phyloP scores from a whole-genome alignment of 176 grass and related monocot species.

The Hordeum vulgare region MorexV3_pseudomolecules_assembly NC_058518.1:331416129-331416628 shows the following conservation, averaged over 20 bases:
- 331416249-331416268: constrained; percentile 28
- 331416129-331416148: constrained; percentile 24
- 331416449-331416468: constrained; percentile 84
- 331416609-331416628: background rate
- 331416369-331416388: constrained; percentile 30
- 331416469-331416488: constrained; percentile 67
- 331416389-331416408: constrained; percentile 49
- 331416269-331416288: constrained; percentile 32
- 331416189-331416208: constrained; percentile 24
- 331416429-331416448: constrained; percentile 73
- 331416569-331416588: background rate
- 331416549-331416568: constrained; percentile 23
- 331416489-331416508: constrained; percentile 65
- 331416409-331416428: constrained; percentile 72
- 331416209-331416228: constrained; percentile 18
- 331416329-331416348: background rate
- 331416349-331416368: constrained; percentile 6
- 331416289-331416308: constrained; percentile 41
- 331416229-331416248: constrained; percentile 29
- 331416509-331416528: constrained; percentile 91
- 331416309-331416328: constrained; percentile 2
- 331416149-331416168: background rate
- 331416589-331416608: background rate
- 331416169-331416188: background rate
- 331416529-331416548: constrained; percentile 80